Conservation (phyloP, 495 filamentous ascomycete genomes). For the Talaromyces ruber region DNA sequence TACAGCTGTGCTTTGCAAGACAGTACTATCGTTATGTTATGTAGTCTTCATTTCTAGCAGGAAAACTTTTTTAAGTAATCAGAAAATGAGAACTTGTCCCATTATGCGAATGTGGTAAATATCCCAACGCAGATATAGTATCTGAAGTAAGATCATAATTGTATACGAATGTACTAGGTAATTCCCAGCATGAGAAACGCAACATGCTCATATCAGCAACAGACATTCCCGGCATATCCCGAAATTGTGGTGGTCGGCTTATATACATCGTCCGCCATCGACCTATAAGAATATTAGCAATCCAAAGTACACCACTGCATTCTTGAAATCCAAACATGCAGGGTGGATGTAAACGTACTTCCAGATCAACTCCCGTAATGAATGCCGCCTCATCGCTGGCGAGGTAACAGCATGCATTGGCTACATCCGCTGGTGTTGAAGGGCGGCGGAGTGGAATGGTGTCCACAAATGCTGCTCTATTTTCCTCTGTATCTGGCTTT, state of each 20-base stretch:
- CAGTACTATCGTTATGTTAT: neutral
- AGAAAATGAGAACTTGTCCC: no score
- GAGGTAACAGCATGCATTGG: conserved; percentile 52
- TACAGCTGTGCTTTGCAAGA: no score
- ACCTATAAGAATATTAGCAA: neutral
- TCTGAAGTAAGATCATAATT: no score
- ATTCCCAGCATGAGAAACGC: neutral
- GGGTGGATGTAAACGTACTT: conserved; percentile 10
- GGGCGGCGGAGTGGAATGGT: conserved; percentile 55
- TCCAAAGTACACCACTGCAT: neutral
- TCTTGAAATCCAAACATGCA: neutral
- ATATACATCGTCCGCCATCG: conserved; percentile 5
- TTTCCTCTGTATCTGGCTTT: conserved; percentile 51
- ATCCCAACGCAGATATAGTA: no score
- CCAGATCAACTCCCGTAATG: conserved; percentile 40
- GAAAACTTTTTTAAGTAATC: no score
- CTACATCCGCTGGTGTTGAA: conserved; percentile 48
- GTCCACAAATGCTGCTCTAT: conserved; percentile 51
- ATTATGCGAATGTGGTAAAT: no score
- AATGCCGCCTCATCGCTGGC: conserved; percentile 55
- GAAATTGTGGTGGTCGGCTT: neutral
- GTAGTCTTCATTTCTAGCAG: neutral
- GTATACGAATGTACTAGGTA: neutral
- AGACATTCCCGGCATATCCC: neutral
- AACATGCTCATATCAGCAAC: neutral